Percentiles rank a stretch among this genome's conserved stretches.
phyloP scores from a whole-genome alignment of 805 yeast species.

The Ogataea saltuana region DNA sequence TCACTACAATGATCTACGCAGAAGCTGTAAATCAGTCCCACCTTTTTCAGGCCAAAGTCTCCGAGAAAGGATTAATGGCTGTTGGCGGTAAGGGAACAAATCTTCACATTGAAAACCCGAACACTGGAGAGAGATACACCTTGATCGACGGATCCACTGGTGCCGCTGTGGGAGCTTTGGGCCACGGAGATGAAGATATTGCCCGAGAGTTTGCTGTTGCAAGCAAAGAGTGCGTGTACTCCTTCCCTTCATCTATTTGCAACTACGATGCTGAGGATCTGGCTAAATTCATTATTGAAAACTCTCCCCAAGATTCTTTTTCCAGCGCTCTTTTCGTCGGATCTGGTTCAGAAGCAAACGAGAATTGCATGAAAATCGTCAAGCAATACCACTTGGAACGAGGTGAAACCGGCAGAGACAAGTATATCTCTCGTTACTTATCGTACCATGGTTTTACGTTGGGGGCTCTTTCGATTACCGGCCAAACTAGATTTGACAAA shows the following conservation, averaged over 20 bases:
- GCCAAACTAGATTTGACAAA: slow-evolving; percentile 38
- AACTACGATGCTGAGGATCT: slow-evolving; percentile 45
- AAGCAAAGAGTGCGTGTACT: slow-evolving; percentile 38
- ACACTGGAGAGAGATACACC: slow-evolving; percentile 38
- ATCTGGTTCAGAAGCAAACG: slow-evolving; percentile 80
- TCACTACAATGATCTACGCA: slow-evolving; percentile 4
- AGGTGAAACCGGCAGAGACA: slow-evolving; percentile 42
- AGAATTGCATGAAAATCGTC: slow-evolving; percentile 75
- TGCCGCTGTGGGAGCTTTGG: slow-evolving; percentile 54
- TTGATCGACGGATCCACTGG: slow-evolving; percentile 49
- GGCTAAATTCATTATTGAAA: slow-evolving; percentile 44
- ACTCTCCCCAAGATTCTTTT: slow-evolving; percentile 42
- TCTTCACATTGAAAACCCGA: slow-evolving; percentile 43
- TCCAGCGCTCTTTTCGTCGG: slow-evolving; percentile 52
- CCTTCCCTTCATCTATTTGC: slow-evolving; percentile 37
- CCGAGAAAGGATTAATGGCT: slow-evolving; percentile 37
- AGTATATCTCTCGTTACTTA: slow-evolving; percentile 44
- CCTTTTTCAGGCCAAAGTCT: slow-evolving; percentile 43
- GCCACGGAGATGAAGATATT: slow-evolving; percentile 45
- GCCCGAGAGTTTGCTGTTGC: slow-evolving; percentile 41
- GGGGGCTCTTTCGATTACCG: slow-evolving; percentile 46
- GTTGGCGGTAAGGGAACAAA: slow-evolving; percentile 42
- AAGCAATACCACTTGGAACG: slow-evolving; percentile 47
- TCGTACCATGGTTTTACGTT: slow-evolving; percentile 53
- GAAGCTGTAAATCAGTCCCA: slow-evolving; percentile 25